Evolutionary conservation across 148 eudicot species (phyloP).

Genomic region (Talinum fruticosum): DNA sequence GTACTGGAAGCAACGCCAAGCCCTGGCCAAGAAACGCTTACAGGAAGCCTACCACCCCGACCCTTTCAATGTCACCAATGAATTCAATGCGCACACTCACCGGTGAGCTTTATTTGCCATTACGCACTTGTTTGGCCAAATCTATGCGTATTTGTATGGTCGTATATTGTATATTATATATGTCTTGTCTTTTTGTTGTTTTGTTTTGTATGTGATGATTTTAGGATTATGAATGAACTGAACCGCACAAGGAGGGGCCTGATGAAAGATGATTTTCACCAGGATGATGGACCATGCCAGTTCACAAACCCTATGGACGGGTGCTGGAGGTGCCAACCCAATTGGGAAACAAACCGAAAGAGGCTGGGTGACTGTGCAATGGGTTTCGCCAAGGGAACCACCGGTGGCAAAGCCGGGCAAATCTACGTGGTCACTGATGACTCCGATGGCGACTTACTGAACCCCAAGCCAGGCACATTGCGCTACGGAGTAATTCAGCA

Average conservation of each 20-base stretch:
- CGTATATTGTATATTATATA: neutral
- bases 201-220: neutral
- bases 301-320: constrained; percentile 67
- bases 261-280: constrained; percentile 7
- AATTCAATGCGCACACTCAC: constrained; percentile 35
- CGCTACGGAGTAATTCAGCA: constrained; percentile 55
- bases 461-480: constrained; percentile 61
- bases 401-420: constrained; percentile 62
- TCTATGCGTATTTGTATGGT: neutral
- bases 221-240: constrained; percentile 21
- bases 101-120: constrained; percentile 31
- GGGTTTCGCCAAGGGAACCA: constrained; percentile 56
- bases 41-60: constrained; percentile 36
- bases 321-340: constrained; percentile 63
- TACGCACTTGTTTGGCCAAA: neutral
- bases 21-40: constrained; percentile 28
- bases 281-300: constrained; percentile 29
- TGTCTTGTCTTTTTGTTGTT: neutral
- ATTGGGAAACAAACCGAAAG: constrained; percentile 52
- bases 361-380: constrained; percentile 51
- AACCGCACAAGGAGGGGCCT: constrained; percentile 44
- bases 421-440: constrained; percentile 50
- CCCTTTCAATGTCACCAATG: constrained; percentile 33
- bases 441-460: constrained; percentile 39
- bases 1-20: constrained; percentile 35